Conservation (phyloP, 2,329 filamentous ascomycete species). For the Boeremia lycopersici region DNA sequence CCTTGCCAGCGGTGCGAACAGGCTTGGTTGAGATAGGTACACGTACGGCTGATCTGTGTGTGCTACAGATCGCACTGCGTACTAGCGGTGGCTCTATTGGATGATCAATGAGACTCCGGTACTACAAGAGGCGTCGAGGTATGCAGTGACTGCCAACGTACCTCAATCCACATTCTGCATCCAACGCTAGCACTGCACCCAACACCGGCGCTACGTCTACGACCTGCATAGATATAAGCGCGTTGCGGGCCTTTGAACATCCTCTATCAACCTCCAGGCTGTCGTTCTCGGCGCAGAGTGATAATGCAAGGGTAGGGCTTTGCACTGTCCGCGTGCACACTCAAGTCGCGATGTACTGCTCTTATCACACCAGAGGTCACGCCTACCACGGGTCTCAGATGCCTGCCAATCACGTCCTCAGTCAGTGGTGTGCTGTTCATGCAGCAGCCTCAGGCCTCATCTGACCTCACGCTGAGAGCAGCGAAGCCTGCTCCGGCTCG, state of each 20-base stretch:
- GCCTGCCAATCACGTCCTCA: neutral
- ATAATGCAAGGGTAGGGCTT: neutral
- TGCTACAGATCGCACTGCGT: no score
- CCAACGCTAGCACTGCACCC: no score
- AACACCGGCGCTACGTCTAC: no score
- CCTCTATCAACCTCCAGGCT: no score
- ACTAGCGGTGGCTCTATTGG: no score
- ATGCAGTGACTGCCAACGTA: no score
- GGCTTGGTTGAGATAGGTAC: slow-evolving; percentile 8
- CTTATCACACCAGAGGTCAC: slow-evolving; percentile 21
- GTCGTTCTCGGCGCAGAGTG: no score
- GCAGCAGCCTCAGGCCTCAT: neutral
- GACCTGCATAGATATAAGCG: no score
- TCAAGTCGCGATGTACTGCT: slow-evolving; percentile 5
- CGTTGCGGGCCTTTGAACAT: neutral
- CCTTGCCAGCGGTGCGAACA: slow-evolving; percentile 17
- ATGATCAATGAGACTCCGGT: no score
- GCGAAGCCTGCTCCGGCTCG: neutral
- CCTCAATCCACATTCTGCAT: no score
- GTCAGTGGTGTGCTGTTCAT: neutral
- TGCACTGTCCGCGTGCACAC: slow-evolving; percentile 10
- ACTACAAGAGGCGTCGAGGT: no score
- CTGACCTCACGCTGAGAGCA: neutral
- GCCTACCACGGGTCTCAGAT: slow-evolving; percentile 2
- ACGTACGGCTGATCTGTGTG: no score